These are phyloP conservation scores for Sechiopsis laciniata DNA, from an alignment of 306 rosid genomes.

Conservation along the genomic window DNA sequence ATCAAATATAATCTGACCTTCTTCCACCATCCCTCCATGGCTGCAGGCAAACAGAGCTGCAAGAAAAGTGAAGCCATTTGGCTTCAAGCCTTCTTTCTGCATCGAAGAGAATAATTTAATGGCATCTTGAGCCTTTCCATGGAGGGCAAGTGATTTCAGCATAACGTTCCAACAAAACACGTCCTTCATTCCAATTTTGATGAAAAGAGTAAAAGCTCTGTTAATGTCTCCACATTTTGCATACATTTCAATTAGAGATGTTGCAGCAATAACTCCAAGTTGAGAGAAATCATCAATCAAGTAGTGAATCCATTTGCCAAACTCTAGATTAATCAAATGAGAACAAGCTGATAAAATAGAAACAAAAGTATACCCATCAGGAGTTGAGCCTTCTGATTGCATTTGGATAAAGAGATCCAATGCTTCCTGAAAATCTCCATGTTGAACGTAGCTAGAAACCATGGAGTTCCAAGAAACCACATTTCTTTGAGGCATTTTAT, in stretches of 20 bases:
- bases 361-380: conserved; percentile 29
- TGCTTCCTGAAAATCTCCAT: conserved; percentile 24
- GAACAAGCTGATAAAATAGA: conserved; percentile 32
- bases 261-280: conserved; percentile 27
- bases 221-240: conserved; percentile 31
- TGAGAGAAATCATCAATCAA: conserved; percentile 25
- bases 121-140: conserved; percentile 30
- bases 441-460: conserved; percentile 27
- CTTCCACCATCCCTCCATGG: conserved; percentile 28
- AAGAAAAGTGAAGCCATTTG: conserved; percentile 26
- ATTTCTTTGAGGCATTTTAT: conserved; percentile 31
- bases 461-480: conserved; percentile 32
- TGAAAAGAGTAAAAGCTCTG: conserved; percentile 20
- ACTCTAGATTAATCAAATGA: conserved; percentile 21
- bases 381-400: conserved; percentile 21
- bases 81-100: conserved; percentile 25
- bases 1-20: conserved; percentile 27
- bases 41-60: conserved; percentile 30
- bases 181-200: conserved; percentile 28
- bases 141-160: conserved; percentile 26
- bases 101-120: conserved; percentile 22
- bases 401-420: conserved; percentile 24
- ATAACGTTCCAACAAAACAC: conserved; percentile 31
- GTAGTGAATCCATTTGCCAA: conserved; percentile 26
- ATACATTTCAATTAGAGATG: conserved; percentile 31